These are phyloP conservation scores for Yamadazyma sp. DNA, from an alignment of 1,139 yeast genomes.

Conservation along the genomic window DNA sequence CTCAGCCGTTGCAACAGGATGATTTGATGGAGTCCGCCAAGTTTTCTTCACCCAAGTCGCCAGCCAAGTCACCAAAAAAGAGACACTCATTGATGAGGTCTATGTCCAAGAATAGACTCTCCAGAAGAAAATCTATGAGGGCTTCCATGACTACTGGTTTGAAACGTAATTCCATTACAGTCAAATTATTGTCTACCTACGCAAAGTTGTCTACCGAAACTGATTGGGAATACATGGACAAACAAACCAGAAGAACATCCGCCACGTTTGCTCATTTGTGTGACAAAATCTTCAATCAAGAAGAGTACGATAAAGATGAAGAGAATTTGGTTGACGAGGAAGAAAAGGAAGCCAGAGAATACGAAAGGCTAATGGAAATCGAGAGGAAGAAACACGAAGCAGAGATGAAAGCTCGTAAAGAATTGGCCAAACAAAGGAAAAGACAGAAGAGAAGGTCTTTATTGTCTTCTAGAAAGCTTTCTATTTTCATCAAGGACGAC, in stretches of 20 bases:
- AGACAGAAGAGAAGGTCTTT: slow-evolving; percentile 47
- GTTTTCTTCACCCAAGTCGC: slow-evolving; percentile 17
- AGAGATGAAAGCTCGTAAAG: slow-evolving; percentile 44
- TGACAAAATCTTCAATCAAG: slow-evolving; percentile 69
- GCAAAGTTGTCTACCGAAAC: slow-evolving; percentile 67
- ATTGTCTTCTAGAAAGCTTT: slow-evolving; percentile 40
- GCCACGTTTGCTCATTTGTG: slow-evolving; percentile 76
- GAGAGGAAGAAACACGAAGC: slow-evolving; percentile 53
- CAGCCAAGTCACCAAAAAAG: slow-evolving; percentile 19
- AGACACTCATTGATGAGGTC: slow-evolving; percentile 34
- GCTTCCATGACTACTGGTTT: slow-evolving; percentile 45
- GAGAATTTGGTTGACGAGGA: slow-evolving; percentile 49
- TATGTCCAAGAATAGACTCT: slow-evolving; percentile 32
- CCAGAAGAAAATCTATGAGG: slow-evolving; percentile 41
- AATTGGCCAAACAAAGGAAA: slow-evolving; percentile 45
- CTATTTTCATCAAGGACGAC: slow-evolving; percentile 38
- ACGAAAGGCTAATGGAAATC: slow-evolving; percentile 50
- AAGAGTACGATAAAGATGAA: slow-evolving; percentile 56
- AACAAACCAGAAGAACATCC: slow-evolving; percentile 72
- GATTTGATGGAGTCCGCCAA: slow-evolving; percentile 34
- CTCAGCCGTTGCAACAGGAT: slow-evolving; percentile 6
- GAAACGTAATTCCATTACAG: slow-evolving; percentile 69
- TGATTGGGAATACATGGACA: slow-evolving; percentile 71
- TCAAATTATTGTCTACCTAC: slow-evolving; percentile 67
- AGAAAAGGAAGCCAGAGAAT: slow-evolving; percentile 49